Evolutionary conservation across 306 rosid genomes (phyloP), one percentile per base, ranked within the genome.

Genomic region (Dalbergia oliveri): DNA sequence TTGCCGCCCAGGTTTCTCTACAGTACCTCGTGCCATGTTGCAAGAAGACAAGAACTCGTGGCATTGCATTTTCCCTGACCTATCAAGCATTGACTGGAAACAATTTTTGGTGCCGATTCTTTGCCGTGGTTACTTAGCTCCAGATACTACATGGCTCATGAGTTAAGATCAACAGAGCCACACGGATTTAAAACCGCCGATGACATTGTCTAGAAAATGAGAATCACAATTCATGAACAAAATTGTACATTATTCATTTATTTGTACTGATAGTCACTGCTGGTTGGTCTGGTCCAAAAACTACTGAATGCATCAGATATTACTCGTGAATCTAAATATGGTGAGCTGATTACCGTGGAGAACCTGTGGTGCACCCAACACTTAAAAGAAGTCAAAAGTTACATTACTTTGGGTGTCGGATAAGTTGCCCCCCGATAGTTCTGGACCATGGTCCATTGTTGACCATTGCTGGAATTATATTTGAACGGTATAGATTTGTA

Each of bases 211-310:
- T 61, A 21, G 8, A 61, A 61, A 61, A 26, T 57, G 33, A 18
- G 13, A 19, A 56, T 18, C 16, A 60, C 26, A n/a, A 51, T 50
- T 66, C 74, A 21, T 65, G 43, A 65, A 77, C 57, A 31, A 39
- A 54, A 23, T 50, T 4, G 18, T 12, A 15, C 5, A 12, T 50
- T 14, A 50, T 26, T 26, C 31, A 26, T 26, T 26, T 26, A 26
- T 50, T 66, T 39, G 45, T 54, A 56, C 67, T 9, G 44, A n/a
- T 18, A 66, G 35, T 23, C 15, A 21, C 12, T 21, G 23, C 19
- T 21, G 57, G 21, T 45, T 13, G 58, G 21, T 51, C n/a, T 49
- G 5, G 44, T 70, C 26, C 57, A 5, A 26, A 26, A 26, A 26
- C 31, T 26, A 2, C 31, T 26, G 56, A 50, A 11, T 50, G 18